A percentile compares a stretch with the other conserved stretches of the same genome.
These are phyloP conservation scores for Teratosphaeria destructans DNA, from an alignment of 2,329 filamentous ascomycete genomes.

Conservation along the genomic window DNA sequence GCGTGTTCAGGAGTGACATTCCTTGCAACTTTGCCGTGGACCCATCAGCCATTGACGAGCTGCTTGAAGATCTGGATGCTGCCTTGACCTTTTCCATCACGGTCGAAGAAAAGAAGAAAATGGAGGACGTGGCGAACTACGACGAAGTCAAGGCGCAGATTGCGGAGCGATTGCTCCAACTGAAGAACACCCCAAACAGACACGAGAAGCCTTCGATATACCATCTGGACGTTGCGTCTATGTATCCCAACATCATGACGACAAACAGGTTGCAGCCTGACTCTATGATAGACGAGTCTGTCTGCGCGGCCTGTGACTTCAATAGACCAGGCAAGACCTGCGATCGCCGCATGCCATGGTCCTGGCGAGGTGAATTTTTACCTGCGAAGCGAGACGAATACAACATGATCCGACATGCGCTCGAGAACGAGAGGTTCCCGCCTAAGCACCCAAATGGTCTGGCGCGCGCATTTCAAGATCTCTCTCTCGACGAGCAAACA, in stretches of 20 bases:
- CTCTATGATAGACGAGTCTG: slow-evolving; percentile 95
- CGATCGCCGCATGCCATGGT: slow-evolving; percentile 87
- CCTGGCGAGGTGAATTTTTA: slow-evolving; percentile 95
- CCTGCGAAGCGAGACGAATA: slow-evolving; percentile 96
- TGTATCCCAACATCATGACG: slow-evolving; percentile 99
- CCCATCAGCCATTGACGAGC: slow-evolving; percentile 75
- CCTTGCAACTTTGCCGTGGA: slow-evolving; percentile 92
- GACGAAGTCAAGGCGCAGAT: slow-evolving; percentile 70
- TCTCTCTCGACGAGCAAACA: slow-evolving; percentile 74
- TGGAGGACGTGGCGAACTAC: slow-evolving; percentile 43
- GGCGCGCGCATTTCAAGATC: slow-evolving; percentile 65
- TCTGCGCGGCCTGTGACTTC: slow-evolving; percentile 96
- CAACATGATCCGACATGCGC: slow-evolving; percentile 91
- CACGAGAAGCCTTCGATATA: slow-evolving; percentile 85
- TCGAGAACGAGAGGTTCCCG: slow-evolving; percentile 89
- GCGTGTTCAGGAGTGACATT: slow-evolving; percentile 92
- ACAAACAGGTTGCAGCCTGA: slow-evolving; percentile 95
- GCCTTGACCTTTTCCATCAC: slow-evolving; percentile 70
- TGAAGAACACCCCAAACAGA: slow-evolving; percentile 76
- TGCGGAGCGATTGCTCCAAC: slow-evolving; percentile 52
- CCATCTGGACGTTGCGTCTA: slow-evolving; percentile 95
- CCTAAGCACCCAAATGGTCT: slow-evolving; percentile 59
- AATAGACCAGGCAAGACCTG: slow-evolving; percentile 96
- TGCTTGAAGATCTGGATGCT: slow-evolving; percentile 74
- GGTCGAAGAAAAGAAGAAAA: slow-evolving; percentile 43